Evolutionary conservation across 2,329 filamentous ascomycete species (phyloP).

Genomic region (Calycina herbarum): DNA sequence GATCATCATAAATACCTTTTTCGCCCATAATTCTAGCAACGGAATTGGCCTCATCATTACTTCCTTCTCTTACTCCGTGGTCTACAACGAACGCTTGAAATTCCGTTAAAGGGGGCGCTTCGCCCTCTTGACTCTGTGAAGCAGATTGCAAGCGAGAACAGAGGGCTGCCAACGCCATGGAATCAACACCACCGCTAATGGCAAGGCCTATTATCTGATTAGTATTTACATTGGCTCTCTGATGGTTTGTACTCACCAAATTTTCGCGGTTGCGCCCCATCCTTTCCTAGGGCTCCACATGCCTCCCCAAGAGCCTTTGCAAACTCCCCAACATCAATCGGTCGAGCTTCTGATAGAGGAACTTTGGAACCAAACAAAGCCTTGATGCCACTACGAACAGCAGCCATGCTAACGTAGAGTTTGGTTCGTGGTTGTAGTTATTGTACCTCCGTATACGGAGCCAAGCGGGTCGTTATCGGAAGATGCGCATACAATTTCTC

Average conservation of each 20-base stretch:
- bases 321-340: conserved; percentile 6
- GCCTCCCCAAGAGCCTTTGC: background rate
- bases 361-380: background rate
- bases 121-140: background rate
- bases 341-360: background rate
- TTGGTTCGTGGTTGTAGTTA: background rate
- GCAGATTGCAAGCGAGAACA: conserved; percentile 50
- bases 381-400: background rate
- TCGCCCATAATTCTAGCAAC: conserved; percentile 42
- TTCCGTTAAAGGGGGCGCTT: conserved; percentile 15
- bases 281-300: background rate
- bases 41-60: conserved; percentile 50
- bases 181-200: conserved; percentile 91
- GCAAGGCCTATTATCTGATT: conserved; percentile 60
- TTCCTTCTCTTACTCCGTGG: conserved; percentile 56
- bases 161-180: conserved; percentile 89
- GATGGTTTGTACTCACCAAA: background rate
- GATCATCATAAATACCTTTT: conserved; percentile 23
- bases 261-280: conserved; percentile 1
- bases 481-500: background rate
- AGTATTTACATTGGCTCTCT: background rate
- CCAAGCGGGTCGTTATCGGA: background rate
- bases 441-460: background rate
- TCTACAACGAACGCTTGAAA: conserved; percentile 55
- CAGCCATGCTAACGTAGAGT: background rate